A percentile compares a stretch with the other conserved stretches of the same genome.
Evolutionary conservation across 108 stramenopile genomes (phyloP).

Genomic region (Hondaea fermentalgiana): DNA sequence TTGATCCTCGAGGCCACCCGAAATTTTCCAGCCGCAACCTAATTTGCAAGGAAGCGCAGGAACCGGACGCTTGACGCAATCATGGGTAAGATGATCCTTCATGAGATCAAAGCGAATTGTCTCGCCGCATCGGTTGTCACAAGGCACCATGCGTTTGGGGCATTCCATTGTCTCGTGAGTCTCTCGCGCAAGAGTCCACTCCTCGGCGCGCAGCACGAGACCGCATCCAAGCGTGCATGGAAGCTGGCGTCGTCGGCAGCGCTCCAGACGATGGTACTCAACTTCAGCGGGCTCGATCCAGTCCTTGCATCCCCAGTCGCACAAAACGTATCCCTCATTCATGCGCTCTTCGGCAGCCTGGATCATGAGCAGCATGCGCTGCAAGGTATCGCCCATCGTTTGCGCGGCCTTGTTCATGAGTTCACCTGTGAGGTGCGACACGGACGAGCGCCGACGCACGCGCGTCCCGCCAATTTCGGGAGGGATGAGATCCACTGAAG

Average conservation of each 20-base stretch:
- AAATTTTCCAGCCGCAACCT: slow-evolving; percentile 40
- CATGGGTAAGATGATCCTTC: slow-evolving; percentile 27
- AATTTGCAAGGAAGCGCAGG: slow-evolving; percentile 38
- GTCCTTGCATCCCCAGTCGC: slow-evolving; percentile 54
- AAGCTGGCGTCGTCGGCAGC: slow-evolving; percentile 40
- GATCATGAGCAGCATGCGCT: slow-evolving; percentile 20
- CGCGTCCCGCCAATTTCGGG: too few species aligned
- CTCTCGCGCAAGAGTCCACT: not conserved
- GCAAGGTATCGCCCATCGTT: not conserved
- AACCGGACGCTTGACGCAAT: slow-evolving; percentile 48
- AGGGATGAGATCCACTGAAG: too few species aligned
- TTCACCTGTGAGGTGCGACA: not conserved
- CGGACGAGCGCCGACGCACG: not conserved
- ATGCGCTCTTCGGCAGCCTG: slow-evolving; percentile 47
- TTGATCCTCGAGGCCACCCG: slow-evolving; percentile 26
- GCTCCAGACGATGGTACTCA: slow-evolving; percentile 32
- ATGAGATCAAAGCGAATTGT: slow-evolving; percentile 37
- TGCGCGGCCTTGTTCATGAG: not conserved
- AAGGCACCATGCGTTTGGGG: slow-evolving; percentile 45
- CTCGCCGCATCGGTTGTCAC: slow-evolving; percentile 40
- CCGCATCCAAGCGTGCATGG: slow-evolving; percentile 45
- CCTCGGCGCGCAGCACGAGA: not conserved
- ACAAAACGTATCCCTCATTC: slow-evolving; percentile 40
- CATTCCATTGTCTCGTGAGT: slow-evolving; percentile 29
- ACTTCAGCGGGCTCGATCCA: slow-evolving; percentile 44